phyloP scores from a whole-genome alignment of 2,329 filamentous ascomycete species.

The Arthrobotrys pseudoclavata region DNA sequence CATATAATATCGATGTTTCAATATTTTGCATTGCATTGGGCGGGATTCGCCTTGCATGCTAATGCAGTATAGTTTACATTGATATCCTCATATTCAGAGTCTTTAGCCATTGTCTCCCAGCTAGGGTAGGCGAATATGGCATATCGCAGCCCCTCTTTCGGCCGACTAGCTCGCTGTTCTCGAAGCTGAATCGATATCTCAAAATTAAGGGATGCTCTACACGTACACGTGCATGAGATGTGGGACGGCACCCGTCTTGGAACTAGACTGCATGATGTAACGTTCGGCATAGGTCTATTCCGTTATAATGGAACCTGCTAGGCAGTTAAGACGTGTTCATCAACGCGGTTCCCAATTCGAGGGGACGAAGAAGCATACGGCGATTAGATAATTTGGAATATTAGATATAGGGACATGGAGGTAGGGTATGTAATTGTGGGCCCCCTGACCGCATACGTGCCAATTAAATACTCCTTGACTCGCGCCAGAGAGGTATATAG shows the following conservation, averaged over 20 bases:
- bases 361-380: conserved; percentile 6
- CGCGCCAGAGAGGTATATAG: conserved; percentile 1
- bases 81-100: not conserved
- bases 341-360: conserved; percentile 4
- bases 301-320: not conserved
- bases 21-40: not conserved
- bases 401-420: conserved; percentile 2
- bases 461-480: conserved; percentile 13
- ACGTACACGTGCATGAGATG: conserved; percentile 7
- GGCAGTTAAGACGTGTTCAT: conserved; percentile 21
- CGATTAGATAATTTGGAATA: conserved; percentile 49
- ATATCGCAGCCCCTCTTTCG: conserved; percentile 1
- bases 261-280: conserved; percentile 19
- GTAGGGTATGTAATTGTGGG: conserved; percentile 12
- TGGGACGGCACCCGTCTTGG: not conserved
- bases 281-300: not conserved
- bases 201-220: conserved; percentile 28
- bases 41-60: conserved; percentile 4
- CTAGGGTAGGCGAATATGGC: not conserved
- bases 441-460: conserved; percentile 5
- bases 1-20: conserved; percentile 8
- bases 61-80: not conserved
- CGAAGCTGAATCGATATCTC: not conserved
- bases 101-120: not conserved
- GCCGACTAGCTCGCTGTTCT: not conserved